Evolutionary conservation across 805 yeast genomes (phyloP), one percentile per base, ranked within the genome.

Genomic region (Lachancea sp.): DNA sequence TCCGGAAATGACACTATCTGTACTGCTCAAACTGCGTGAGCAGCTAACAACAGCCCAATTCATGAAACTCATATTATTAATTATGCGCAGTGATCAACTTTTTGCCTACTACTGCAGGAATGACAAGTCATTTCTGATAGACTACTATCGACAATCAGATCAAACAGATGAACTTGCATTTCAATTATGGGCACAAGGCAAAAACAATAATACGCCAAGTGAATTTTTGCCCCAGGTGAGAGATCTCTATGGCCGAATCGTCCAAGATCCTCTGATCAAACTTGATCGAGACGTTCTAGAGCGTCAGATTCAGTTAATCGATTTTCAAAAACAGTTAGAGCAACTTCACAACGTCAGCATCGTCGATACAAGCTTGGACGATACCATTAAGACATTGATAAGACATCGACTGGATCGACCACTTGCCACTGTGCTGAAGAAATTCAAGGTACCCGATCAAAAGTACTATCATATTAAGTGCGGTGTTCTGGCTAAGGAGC

Each of bases 71-170:
- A 59, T 91, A 38, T 71, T 46, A 65, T 67, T 51, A 61, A 70
- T 35, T 52, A 67, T 44, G 74, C 78, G 41, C 41, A 51, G 55
- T 52, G 36, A 65, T 49, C 54, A 58, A 49, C 39, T 69, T 46
- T 63, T 62, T 52, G 49, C 51, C 20, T 66, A 61, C 49, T 51
- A 66, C 58, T 55, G 70, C 50, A 52, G 56, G 29, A 32, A 58
- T 20, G 70, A 74, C 41, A 46, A 51, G 2, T 69, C 68, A 17
- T 55, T 73, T 12, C 60, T 81, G 3, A 68, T 67, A 48, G 82
- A 79, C 50, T 82, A 71, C 51, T 79, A 72, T 51, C 77, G 79
- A 50, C 89, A 84, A 53, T 81, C 78, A 38, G 95, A 85, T 53
- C 67, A 73, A 15, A 67, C 72, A 15, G 52, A 69, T 5, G 81